Base-by-base conservation (phyloP, 2,329 filamentous ascomycete genomes). In the Sclerotinia sclerotiorum region DNA sequence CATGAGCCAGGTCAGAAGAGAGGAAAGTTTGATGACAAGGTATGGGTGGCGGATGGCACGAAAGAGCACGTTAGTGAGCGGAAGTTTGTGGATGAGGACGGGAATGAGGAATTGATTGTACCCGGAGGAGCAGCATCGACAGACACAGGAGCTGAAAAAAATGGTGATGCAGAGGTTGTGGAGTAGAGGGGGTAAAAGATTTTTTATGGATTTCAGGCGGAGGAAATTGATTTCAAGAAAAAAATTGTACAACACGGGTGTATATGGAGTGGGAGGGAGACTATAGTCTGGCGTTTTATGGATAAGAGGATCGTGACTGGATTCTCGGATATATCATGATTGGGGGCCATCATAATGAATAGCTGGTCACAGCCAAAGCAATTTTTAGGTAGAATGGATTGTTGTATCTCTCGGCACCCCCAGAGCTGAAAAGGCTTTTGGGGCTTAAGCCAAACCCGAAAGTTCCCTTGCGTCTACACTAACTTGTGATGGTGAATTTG, bases 1-100 rank as follows among this genome's bases (percentile, higher is more conserved):
- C 95, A 99, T 79, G 90, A 89, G 52, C 93, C 96, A 67, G 95
- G 94, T 17, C 95, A 99, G 77, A 85, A 86, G 82, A 88, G 92
- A 74, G 93, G 91, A 63, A 87, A 86, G 19, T 94, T 93, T 80
- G 87, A 89, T 70, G 92, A 96, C 79, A 97, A 97, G 81, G 92
- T 96, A 39, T 98, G 94, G 94, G 93, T 89, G 24, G 86, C 92
- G 3, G 81, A 80, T 29, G 76, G 79, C 49, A 74, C 79, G 39
- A 85, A 84, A 73, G 82, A 86, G 68, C 92, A 97, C 78, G 88
- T 97, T 62, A 97, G 93, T 76, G 92, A 97, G 79, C 85, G 94
- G 74, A 94, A 92, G 77, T 97, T 97, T 80, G 88, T 94, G 63
- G 88, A 92, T 69, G 89, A 92, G 60, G 82, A 84, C 15, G 85